A percentile compares a stretch with the other conserved stretches of the same genome.
phyloP scores from a whole-genome alignment of 2,329 filamentous ascomycete species.

The Lachnellula arida region DNA sequence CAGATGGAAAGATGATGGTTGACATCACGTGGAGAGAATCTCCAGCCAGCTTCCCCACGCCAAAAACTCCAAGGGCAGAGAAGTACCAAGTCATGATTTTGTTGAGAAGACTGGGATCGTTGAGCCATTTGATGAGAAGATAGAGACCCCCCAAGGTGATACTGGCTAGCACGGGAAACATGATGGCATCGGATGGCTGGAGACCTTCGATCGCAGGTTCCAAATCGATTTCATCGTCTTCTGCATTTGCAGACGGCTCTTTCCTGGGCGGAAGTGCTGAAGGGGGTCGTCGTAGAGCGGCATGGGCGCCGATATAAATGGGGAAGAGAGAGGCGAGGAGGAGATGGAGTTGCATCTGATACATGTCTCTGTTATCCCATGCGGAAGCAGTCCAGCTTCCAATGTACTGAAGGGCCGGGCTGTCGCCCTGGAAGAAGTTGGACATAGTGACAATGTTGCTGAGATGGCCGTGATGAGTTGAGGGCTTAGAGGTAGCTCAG shows the following conservation, averaged over 20 bases:
- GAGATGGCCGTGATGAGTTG: background rate
- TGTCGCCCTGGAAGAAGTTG: constrained; percentile 19
- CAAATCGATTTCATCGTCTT: constrained; percentile 50
- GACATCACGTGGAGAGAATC: constrained; percentile 62
- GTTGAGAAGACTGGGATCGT: constrained; percentile 77
- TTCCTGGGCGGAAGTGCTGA: constrained; percentile 62
- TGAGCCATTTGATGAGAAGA: constrained; percentile 81
- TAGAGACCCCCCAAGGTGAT: constrained; percentile 71
- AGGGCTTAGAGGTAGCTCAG: background rate
- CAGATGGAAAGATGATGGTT: constrained; percentile 67
- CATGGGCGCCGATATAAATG: constrained; percentile 80
- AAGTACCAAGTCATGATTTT: constrained; percentile 82
- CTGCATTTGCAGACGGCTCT: constrained; percentile 32
- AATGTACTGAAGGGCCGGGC: constrained; percentile 22
- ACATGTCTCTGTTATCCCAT: constrained; percentile 21
- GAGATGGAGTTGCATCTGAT: constrained; percentile 43
- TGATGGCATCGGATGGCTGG: constrained; percentile 71
- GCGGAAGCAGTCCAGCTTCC: constrained; percentile 21
- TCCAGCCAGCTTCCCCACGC: constrained; percentile 67
- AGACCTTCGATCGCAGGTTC: constrained; percentile 64
- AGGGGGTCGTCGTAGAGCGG: constrained; percentile 75
- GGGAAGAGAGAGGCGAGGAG: constrained; percentile 69
- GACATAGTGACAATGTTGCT: constrained; percentile 14
- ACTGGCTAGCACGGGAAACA: constrained; percentile 78
- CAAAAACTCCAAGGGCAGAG: constrained; percentile 71